Percentiles rank a stretch among this genome's conserved stretches.
Conservation (phyloP, 2,329 filamentous ascomycete genomes). For the Ambrosiella xylebori region DNA sequence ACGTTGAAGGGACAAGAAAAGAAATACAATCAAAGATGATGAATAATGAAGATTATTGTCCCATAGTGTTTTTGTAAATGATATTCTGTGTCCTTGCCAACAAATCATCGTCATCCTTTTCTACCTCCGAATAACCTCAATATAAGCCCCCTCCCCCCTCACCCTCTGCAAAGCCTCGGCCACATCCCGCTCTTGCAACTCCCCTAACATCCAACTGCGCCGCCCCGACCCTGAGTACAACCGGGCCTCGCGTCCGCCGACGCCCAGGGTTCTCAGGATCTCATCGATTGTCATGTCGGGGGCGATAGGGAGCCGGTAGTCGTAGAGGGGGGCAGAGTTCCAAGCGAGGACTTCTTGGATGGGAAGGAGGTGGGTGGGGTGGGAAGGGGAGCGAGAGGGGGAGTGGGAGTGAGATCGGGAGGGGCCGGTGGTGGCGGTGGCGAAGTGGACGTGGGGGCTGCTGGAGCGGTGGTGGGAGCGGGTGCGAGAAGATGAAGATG, state of each 20-base stretch:
- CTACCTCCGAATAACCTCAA: slow-evolving; percentile 1
- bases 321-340: neutral
- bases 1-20: too few relatives aligned
- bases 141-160: neutral
- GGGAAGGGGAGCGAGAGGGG: neutral
- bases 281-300: neutral
- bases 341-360: neutral
- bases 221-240: neutral
- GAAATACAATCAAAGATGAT: too few relatives aligned
- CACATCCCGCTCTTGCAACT: neutral
- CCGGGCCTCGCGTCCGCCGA: neutral
- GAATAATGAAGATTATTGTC: too few relatives aligned
- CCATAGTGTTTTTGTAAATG: too few relatives aligned
- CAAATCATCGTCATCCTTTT: neutral
- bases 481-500: neutral
- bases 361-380: neutral
- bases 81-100: neutral
- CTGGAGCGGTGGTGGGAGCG: neutral
- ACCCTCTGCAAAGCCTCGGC: neutral
- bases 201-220: neutral
- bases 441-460: neutral
- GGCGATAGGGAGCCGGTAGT: neutral
- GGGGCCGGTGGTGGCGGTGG: neutral
- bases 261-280: neutral
- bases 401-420: neutral